Percentiles rank a stretch among this genome's conserved stretches.
These are phyloP conservation scores for Oleoguttula mirabilis DNA, from an alignment of 495 filamentous ascomycete species.

Conservation along the genomic window DNA sequence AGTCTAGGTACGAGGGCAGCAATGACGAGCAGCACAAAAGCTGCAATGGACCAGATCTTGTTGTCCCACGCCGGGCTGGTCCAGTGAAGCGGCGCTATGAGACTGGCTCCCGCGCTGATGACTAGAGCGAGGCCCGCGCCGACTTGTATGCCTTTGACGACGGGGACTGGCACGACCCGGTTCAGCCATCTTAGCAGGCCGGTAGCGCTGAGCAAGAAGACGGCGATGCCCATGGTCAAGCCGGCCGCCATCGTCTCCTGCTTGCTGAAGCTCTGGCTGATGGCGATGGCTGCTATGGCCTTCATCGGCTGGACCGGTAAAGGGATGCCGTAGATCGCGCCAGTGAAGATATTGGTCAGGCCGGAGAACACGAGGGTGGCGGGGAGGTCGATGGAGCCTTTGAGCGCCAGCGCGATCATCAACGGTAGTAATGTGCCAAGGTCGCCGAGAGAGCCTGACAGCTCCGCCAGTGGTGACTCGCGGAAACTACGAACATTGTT, in stretches of 20 bases:
- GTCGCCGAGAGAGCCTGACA: constrained; percentile 83
- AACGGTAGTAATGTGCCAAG: constrained; percentile 83
- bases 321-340: constrained; percentile 70
- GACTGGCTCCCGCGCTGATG: constrained; percentile 54
- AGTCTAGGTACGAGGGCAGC: constrained; percentile 47
- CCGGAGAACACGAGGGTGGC: constrained; percentile 81
- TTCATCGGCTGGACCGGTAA: constrained; percentile 62
- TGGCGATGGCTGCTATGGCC: constrained; percentile 79
- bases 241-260: constrained; percentile 68
- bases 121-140: constrained; percentile 74
- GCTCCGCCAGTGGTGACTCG: constrained; percentile 56
- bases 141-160: constrained; percentile 89
- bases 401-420: constrained; percentile 66
- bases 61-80: constrained; percentile 54
- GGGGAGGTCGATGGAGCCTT: constrained; percentile 63
- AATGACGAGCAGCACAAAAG: constrained; percentile 55
- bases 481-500: constrained; percentile 42
- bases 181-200: constrained; percentile 60
- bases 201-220: constrained; percentile 65
- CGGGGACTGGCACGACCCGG: constrained; percentile 61
- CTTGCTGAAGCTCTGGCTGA: constrained; percentile 51
- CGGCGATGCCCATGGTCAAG: constrained; percentile 55
- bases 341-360: constrained; percentile 71
- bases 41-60: constrained; percentile 54
- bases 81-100: constrained; percentile 51